Evolutionary conservation across 2,329 filamentous ascomycete species (phyloP), one percentile per base, ranked within the genome.

Genomic region (Pyrenophora graminea): DNA sequence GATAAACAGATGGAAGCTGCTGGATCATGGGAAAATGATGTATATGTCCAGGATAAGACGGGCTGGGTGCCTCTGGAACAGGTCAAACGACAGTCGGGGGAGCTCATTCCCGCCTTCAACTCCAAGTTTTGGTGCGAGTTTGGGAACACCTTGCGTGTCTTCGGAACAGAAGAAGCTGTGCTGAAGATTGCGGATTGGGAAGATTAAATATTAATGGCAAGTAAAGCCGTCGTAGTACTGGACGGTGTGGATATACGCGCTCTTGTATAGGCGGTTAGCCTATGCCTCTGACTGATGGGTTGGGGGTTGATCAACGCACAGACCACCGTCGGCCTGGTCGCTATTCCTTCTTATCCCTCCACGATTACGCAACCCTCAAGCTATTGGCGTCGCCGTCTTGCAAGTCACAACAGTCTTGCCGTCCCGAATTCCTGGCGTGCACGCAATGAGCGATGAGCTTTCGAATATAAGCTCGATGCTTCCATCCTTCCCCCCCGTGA

Each of bases 101-200:
- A 76, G 36, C 63, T 80, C 39, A 80, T 87, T 53, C 83, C 84
- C 6, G 65, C 73, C 1, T 80, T 80, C 50, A 73, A 74, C 1
- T 74, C 74, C 4, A 68, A 74, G 13, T 85, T 86, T 62, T 87
- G 84, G 84, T 61, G 70, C 3, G 66, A 78, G 8, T 85, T 85
- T 64, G 80, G 80, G 1, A 86, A 86, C 58, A 82, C 78, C 56
- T 64, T 86, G 48, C 74, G 84, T 33, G 79, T 85, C 1, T 86
- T 85, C 71, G 84, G 83, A 2, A 85, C 83, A 0, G 62, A 77
- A 39, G 83, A 87, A 66, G 75, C 55, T 8, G 60, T 69, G 4
- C 48, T 70, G 21, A 61, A 56, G 36, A 59, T 70, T 23, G 61
- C 59, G 12, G 51, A 58, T 0, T 69, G 66, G 67, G 45, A 42